A percentile compares a stretch with the other conserved stretches of the same genome.
phyloP scores from a whole-genome alignment of 139 green algal species.

The Marvania coccoides region DNA sequence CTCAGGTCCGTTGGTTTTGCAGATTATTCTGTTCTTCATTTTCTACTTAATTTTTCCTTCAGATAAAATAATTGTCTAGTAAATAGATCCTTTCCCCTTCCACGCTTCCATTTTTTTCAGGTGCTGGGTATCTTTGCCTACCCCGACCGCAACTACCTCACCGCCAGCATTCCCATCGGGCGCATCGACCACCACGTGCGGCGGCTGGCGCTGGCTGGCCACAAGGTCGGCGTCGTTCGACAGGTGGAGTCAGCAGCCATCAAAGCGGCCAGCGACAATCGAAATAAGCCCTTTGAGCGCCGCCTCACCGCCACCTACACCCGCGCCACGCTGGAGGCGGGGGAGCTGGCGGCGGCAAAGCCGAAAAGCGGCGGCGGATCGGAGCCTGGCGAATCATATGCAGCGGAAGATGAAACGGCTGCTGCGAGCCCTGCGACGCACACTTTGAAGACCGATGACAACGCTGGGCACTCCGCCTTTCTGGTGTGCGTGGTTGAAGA shows the following conservation, averaged over 20 bases:
- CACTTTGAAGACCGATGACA: too few species aligned
- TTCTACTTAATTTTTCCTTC: too few species aligned
- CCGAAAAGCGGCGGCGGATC: not conserved
- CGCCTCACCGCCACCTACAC: constrained; percentile 80
- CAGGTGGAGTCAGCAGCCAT: constrained; percentile 79
- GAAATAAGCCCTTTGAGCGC: constrained; percentile 60
- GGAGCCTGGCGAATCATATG: too few species aligned
- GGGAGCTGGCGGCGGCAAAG: not conserved
- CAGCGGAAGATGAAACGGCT: too few species aligned
- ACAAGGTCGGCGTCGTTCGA: constrained; percentile 75
- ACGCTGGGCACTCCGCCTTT: constrained; percentile 16
- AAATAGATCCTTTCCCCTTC: not conserved
- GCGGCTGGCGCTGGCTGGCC: constrained; percentile 67
- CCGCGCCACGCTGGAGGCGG: constrained; percentile 73
- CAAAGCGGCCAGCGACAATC: constrained; percentile 61
- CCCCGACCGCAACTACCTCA: constrained; percentile 74
- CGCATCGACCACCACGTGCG: constrained; percentile 79
- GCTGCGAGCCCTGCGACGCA: too few species aligned
- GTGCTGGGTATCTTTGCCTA: constrained; percentile 47
- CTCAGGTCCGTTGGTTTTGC: constrained; percentile 11
- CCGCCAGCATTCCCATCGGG: constrained; percentile 62
- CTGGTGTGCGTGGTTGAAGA: constrained; percentile 39
- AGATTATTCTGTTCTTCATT: too few species aligned
- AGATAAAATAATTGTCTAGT: not conserved
- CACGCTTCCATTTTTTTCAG: not conserved